Conservation (phyloP, 371 early-diverging fungal genomes). For the Umbelopsis sp. region DNA sequence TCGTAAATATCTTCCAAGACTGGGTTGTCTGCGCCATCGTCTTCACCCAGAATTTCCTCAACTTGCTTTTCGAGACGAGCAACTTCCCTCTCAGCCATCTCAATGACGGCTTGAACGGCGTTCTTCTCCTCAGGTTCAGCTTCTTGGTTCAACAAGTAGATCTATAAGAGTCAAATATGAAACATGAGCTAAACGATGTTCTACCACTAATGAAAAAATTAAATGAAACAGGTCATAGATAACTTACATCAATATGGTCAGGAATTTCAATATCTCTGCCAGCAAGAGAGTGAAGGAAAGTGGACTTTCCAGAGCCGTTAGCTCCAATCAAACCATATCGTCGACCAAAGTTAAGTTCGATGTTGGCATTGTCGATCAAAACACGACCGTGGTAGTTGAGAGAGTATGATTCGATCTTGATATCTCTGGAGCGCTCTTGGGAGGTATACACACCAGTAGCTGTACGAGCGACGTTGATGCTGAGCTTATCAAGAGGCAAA, state of each 20-base stretch:
- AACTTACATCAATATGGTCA: constrained; percentile 90
- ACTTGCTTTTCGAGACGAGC: constrained; percentile 88
- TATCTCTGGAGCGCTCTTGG: constrained; percentile 89
- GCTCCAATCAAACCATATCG: constrained; percentile 97
- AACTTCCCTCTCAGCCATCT: constrained; percentile 87
- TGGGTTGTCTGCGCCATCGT: constrained; percentile 86
- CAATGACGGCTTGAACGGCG: constrained; percentile 90
- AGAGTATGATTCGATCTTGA: constrained; percentile 94
- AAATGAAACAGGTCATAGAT: not conserved
- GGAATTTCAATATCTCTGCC: constrained; percentile 96
- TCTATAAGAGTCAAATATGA: constrained; percentile 39
- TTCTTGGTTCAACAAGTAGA: constrained; percentile 94
- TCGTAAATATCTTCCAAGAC: constrained; percentile 94
- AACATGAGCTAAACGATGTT: not conserved
- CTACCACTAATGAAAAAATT: not conserved
- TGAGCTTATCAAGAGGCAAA: constrained; percentile 38
- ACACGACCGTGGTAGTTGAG: constrained; percentile 93
- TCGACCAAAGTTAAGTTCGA: constrained; percentile 98
- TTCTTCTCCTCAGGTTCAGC: constrained; percentile 91
- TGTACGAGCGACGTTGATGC: constrained; percentile 70
- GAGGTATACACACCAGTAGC: constrained; percentile 95
- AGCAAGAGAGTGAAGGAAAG: constrained; percentile 93
- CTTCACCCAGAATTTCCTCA: constrained; percentile 83
- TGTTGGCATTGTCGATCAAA: constrained; percentile 90
- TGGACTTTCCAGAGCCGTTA: constrained; percentile 99